Evolutionary conservation across 305 asterid genomes (phyloP).

Genomic region (Solanum hybrid): DNA sequence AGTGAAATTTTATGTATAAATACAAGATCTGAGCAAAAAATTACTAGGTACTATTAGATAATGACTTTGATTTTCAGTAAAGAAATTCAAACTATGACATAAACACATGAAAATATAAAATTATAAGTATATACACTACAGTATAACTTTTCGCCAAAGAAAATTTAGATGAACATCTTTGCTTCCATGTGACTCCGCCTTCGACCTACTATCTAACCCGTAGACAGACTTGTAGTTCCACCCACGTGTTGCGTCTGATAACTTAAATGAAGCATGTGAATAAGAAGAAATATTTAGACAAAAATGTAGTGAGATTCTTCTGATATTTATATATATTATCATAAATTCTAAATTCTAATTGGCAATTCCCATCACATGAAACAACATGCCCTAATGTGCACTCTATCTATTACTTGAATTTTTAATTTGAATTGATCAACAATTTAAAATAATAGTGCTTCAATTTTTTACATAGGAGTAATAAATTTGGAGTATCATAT

Average conservation of each 20-base stretch:
- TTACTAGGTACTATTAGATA: background rate
- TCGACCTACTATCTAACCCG: background rate
- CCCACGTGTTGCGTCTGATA: background rate
- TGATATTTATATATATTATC: background rate
- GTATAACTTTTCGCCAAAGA: background rate
- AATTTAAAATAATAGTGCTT: background rate
- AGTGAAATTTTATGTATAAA: background rate
- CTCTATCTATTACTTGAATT: background rate
- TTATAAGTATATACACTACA: background rate
- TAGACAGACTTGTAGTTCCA: background rate
- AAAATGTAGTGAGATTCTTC: background rate
- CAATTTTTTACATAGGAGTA: background rate
- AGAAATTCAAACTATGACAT: background rate
- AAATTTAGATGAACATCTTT: background rate
- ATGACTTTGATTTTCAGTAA: background rate
- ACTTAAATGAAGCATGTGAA: background rate
- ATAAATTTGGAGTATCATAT: background rate
- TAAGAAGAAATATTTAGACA: background rate
- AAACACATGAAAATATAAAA: background rate
- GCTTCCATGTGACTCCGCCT: background rate
- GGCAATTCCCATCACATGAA: background rate
- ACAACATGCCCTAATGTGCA: background rate
- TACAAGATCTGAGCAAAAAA: background rate
- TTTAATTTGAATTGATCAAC: background rate
- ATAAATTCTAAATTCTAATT: background rate